Evolutionary conservation across 495 filamentous ascomycete species (phyloP).

Genomic region (Parathielavia appendiculata): DNA sequence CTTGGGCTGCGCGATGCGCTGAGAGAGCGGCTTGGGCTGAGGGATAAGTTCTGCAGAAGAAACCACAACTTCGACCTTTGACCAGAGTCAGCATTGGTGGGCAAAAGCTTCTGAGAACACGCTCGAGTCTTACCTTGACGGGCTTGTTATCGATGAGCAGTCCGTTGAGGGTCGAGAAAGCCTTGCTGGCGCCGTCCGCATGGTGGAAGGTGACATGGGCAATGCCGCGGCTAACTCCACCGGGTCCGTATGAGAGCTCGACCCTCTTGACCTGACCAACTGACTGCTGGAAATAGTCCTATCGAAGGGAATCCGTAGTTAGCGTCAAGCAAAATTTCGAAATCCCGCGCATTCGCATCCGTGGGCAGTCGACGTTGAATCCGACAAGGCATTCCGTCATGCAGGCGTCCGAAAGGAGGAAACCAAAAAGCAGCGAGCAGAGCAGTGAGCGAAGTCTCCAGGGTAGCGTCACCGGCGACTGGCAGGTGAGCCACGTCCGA

Average conservation of each 20-base stretch:
- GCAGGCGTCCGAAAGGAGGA: conserved; percentile 5
- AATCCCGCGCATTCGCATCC: conserved; percentile 19
- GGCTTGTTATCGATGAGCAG: conserved; percentile 82
- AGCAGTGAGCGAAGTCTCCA: conserved; percentile 31
- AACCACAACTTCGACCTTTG: conserved; percentile 82
- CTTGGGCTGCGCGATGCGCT: conserved; percentile 78
- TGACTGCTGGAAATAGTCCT: conserved; percentile 93
- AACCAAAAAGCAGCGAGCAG: conserved; percentile 31
- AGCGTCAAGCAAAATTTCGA: conserved; percentile 27
- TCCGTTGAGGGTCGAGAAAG: conserved; percentile 74
- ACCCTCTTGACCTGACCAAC: conserved; percentile 86
- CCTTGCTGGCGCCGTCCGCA: conserved; percentile 71
- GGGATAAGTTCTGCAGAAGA: conserved; percentile 63
- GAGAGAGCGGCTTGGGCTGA: conserved; percentile 69
- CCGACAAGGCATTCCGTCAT: conserved; percentile 8
- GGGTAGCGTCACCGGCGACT: conserved; percentile 26
- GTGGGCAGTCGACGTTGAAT: conserved; percentile 21
- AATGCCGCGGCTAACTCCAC: conserved; percentile 83
- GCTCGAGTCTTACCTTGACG: conserved; percentile 65
- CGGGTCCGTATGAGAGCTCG: conserved; percentile 85
- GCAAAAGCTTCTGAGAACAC: too few species aligned
- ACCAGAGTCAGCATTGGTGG: conserved; percentile 6
- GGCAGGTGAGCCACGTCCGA: conserved; percentile 25
- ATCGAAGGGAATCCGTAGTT: conserved; percentile 43
- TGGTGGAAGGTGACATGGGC: conserved; percentile 66